Conservation (phyloP, 257 asterid genomes). For the Eucommia ulmoides region DNA sequence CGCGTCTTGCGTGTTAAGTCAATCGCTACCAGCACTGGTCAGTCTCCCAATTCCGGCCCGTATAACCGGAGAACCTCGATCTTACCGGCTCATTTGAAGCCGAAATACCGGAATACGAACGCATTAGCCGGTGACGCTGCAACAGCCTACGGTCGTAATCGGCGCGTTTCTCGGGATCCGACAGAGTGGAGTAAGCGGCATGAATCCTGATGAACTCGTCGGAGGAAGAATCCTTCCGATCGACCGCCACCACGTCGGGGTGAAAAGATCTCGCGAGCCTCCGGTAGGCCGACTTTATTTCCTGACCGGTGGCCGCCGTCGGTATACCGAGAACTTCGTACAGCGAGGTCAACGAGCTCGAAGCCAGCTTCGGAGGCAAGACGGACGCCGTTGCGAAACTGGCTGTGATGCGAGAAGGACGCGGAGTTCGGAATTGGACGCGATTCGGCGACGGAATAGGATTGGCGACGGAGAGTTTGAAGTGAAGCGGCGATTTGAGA, state of each 20-base stretch:
- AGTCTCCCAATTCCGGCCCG: slow-evolving; percentile 32
- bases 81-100: background rate
- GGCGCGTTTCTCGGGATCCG: slow-evolving; percentile 29
- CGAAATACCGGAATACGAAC: slow-evolving; percentile 4
- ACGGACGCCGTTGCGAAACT: background rate
- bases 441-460: background rate
- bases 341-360: slow-evolving; percentile 15
- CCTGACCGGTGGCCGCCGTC: slow-evolving; percentile 16
- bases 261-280: slow-evolving; percentile 18
- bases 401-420: background rate
- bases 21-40: slow-evolving; percentile 40
- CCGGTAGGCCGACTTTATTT: slow-evolving; percentile 28
- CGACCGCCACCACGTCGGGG: slow-evolving; percentile 21
- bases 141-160: slow-evolving; percentile 21
- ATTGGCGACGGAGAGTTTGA: background rate
- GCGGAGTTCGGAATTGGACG: slow-evolving; percentile 7
- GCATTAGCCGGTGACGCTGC: background rate
- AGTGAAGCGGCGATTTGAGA: background rate
- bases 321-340: slow-evolving; percentile 28
- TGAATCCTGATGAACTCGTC: slow-evolving; percentile 28
- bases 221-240: slow-evolving; percentile 15
- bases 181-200: slow-evolving; percentile 29
- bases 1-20: too few species aligned
- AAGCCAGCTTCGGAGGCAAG: background rate
- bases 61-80: slow-evolving; percentile 12